Evolutionary conservation across 1,284 basidiomycete genomes (phyloP), one percentile per base, ranked within the genome.

Genomic region (Tilletia walkeri): DNA sequence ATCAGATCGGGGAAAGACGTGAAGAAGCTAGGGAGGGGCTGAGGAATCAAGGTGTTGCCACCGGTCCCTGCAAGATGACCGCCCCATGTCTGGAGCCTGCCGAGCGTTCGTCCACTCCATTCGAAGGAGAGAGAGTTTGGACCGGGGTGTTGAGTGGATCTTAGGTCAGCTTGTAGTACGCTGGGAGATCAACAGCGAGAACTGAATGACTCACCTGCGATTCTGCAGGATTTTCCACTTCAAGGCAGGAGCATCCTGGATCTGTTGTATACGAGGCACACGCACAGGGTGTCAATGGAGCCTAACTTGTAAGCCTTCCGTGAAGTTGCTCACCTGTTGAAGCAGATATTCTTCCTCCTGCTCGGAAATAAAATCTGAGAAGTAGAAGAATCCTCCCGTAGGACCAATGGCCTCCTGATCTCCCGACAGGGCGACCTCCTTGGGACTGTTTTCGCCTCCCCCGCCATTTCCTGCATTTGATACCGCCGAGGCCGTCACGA

Each of bases 201-300:
- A 24, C 34, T 16, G n/a, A 30, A 48, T 50, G n/a, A n/a, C 73
- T 69, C 49, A 71, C 92, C 92, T 88, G 79, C 92, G 86, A 74
- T 92, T 92, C 4, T 88, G 87, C 20, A 94, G 86, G n/a, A 87
- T 87, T 83, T 90, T 93, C 93, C 93, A 95, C 24, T 53, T 53
- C 50, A 53, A 18, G 3, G 50, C 50, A 53, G 50, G 50, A 20
- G 50, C 50, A 30, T 53, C 24, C 12, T 53, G 24, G 50, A 53
- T 53, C 50, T 53, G n/a, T 9, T 45, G 24, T 30, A 30, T 30
- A 30, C 24, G 2, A 30, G 24, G 24, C 24, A 30, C 24, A 30
- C 24, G 24, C 24, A 30, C 24, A 30, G 24, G 24, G 24, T 30
- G 24, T 30, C 24, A 30, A 2, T 30, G 24, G 24, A 30, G 24